Conservation (phyloP, 2,329 filamentous ascomycete genomes). For the Claviceps sorghi region DNA sequence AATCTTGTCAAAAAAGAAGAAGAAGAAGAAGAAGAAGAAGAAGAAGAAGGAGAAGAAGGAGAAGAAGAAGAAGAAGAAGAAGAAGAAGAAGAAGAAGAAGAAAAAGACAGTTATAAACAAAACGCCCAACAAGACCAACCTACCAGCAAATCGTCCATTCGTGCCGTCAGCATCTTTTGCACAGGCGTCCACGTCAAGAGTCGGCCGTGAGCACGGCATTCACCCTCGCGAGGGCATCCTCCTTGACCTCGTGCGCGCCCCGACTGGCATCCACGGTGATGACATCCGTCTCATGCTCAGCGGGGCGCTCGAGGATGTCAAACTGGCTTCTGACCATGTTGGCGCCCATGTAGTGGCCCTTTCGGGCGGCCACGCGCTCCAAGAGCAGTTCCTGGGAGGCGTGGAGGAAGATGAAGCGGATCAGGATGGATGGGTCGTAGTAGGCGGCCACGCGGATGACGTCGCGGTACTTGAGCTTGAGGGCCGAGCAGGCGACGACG, state of each 20-base stretch:
- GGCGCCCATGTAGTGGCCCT: conserved; percentile 91
- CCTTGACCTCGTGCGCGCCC: conserved; percentile 43
- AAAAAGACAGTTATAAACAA: too few relatives aligned
- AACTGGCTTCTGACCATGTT: conserved; percentile 93
- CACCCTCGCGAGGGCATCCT: conserved; percentile 44
- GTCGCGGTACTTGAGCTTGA: conserved; percentile 95
- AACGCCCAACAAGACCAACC: too few relatives aligned
- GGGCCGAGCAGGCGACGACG: conserved; percentile 88
- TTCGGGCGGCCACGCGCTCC: conserved; percentile 55
- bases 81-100: too few relatives aligned
- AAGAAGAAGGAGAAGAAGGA: too few relatives aligned
- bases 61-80: too few relatives aligned
- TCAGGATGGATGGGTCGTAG: conserved; percentile 53
- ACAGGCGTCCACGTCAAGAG: conserved; percentile 4
- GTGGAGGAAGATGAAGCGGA: conserved; percentile 88
- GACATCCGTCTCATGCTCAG: conserved; percentile 54
- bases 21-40: too few relatives aligned
- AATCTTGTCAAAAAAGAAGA: too few relatives aligned
- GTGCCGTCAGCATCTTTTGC: not conserved
- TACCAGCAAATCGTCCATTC: too few relatives aligned
- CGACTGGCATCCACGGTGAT: conserved; percentile 55
- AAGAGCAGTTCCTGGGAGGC: conserved; percentile 64
- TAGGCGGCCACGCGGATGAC: conserved; percentile 71
- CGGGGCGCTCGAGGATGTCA: conserved; percentile 70
- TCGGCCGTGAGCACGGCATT: conserved; percentile 30